Percentiles rank a stretch among this genome's conserved stretches.
Conservation (phyloP, 257 asterid genomes). For the Nicotiana attenuata region DNA sequence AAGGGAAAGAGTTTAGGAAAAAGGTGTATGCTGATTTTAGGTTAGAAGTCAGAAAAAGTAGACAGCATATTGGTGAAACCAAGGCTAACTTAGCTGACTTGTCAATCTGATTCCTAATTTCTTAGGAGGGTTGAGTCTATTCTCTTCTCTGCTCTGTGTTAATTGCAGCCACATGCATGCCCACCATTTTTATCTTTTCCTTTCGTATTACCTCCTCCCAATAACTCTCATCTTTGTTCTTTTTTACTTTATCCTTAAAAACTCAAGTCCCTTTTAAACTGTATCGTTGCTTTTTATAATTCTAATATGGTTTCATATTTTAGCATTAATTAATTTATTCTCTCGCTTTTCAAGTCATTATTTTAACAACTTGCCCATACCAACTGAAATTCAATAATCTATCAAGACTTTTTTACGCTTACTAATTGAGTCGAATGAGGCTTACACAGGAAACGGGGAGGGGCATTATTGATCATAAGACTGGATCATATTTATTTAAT, state of each 20-base stretch:
- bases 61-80: not conserved
- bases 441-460: not conserved
- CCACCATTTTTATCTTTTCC: not conserved
- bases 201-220: not conserved
- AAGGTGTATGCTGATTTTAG: constrained; percentile 2
- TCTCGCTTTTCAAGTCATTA: not conserved
- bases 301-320: not conserved
- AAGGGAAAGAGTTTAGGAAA: constrained; percentile 4
- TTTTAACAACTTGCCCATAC: not conserved
- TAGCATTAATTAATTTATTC: not conserved
- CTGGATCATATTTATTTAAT: not conserved
- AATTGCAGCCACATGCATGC: not conserved
- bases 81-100: not conserved
- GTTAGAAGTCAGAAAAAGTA: not conserved
- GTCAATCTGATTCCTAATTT: not conserved
- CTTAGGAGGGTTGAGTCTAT: not conserved
- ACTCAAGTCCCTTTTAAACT: not conserved
- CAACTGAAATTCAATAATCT: not conserved
- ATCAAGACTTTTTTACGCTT: not conserved
- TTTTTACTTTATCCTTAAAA: not conserved
- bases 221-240: not conserved
- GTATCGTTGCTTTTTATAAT: not conserved
- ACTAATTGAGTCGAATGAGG: not conserved
- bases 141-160: not conserved
- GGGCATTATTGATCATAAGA: not conserved